These are phyloP conservation scores for Niveomyces coronatus DNA, from an alignment of 2,329 filamentous ascomycete species.

Conservation along the genomic window DNA sequence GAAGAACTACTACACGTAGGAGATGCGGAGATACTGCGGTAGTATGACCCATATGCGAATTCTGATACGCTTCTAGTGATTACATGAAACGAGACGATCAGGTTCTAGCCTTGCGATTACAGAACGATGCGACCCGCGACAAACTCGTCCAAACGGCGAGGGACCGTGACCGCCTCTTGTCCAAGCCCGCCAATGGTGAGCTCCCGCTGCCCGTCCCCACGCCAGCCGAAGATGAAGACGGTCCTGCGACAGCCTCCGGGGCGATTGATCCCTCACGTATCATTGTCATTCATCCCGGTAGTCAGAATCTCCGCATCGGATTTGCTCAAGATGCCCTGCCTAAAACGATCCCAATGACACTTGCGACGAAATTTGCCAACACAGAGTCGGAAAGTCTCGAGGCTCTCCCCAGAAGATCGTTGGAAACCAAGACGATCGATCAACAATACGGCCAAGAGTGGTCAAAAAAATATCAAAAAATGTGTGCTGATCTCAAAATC, in stretches of 20 bases:
- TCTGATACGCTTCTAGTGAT: constrained; percentile 49
- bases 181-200: constrained; percentile 61
- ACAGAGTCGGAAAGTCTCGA: constrained; percentile 79
- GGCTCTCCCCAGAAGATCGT: constrained; percentile 62
- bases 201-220: constrained; percentile 50
- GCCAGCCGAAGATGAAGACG: constrained; percentile 48
- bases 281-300: constrained; percentile 90
- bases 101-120: constrained; percentile 76
- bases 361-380: constrained; percentile 66
- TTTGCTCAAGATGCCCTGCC: constrained; percentile 93
- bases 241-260: constrained; percentile 43
- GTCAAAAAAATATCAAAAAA: constrained; percentile 64
- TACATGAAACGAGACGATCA: constrained; percentile 98
- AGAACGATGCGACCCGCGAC: constrained; percentile 77
- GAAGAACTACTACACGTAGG: constrained; percentile 98
- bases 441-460: constrained; percentile 82
- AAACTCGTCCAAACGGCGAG: constrained; percentile 76
- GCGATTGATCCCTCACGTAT: constrained; percentile 74
- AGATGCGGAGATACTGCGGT: not conserved
- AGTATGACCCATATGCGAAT: not conserved
- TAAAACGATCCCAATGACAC: constrained; percentile 86
- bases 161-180: constrained; percentile 76
- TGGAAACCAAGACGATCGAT: constrained; percentile 53
- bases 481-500: constrained; percentile 77
- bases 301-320: constrained; percentile 88